A percentile compares a stretch with the other conserved stretches of the same genome.
Conservation (phyloP, 441 rosid genomes). For the Geranium incanum region DNA sequence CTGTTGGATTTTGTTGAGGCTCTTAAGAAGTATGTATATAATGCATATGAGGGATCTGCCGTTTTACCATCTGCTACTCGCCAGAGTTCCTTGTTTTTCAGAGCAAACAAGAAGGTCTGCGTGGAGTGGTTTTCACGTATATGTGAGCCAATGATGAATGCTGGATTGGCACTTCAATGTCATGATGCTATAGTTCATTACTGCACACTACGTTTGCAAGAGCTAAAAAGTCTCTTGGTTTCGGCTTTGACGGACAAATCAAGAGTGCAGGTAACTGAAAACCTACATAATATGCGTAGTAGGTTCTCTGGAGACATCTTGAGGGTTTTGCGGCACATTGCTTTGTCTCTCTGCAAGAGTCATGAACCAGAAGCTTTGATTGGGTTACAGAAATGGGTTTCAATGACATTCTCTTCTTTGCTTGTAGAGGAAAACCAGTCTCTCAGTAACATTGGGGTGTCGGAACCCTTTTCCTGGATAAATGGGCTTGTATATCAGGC, state of each 20-base stretch:
- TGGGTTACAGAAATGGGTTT: constrained; percentile 82
- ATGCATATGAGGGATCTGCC: constrained; percentile 93
- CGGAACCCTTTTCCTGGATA: constrained; percentile 61
- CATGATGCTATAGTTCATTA: constrained; percentile 85
- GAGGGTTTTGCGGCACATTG: constrained; percentile 61
- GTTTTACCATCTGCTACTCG: constrained; percentile 64
- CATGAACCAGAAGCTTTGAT: constrained; percentile 69
- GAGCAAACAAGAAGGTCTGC: constrained; percentile 93
- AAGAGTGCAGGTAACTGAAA: constrained; percentile 53
- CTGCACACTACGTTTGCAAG: constrained; percentile 79
- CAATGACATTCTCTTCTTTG: constrained; percentile 60
- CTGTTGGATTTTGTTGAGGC: constrained; percentile 94
- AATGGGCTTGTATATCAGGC: constrained; percentile 87
- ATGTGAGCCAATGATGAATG: constrained; percentile 98
- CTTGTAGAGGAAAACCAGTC: constrained; percentile 58
- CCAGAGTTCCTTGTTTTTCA: constrained; percentile 80
- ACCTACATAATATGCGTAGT: constrained; percentile 43
- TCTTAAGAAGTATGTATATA: constrained; percentile 86
- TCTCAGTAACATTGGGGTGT: constrained; percentile 33
- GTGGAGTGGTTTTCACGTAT: constrained; percentile 99
- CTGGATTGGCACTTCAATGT: constrained; percentile 85
- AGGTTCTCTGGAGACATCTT: constrained; percentile 60
- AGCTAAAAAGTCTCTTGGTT: constrained; percentile 49
- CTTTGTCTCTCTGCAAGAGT: constrained; percentile 69
- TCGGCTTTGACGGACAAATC: constrained; percentile 65